Conservation (phyloP, 2,329 filamentous ascomycete species). For the Cladosporium sp. region DNA sequence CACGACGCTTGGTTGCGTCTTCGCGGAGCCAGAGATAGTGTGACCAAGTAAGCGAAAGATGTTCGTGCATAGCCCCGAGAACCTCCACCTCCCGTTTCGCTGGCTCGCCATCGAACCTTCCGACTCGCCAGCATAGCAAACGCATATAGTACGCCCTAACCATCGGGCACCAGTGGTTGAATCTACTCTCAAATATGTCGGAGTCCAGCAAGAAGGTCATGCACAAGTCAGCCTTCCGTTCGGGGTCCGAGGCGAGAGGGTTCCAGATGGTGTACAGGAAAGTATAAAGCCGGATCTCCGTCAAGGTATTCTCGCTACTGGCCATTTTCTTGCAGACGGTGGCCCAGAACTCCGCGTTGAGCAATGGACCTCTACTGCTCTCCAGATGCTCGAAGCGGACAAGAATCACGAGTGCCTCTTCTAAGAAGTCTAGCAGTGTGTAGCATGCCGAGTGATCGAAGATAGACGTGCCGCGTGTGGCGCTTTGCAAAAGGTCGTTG, state of each 20-base stretch:
- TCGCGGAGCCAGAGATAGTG: constrained; percentile 72
- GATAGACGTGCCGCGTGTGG: constrained; percentile 67
- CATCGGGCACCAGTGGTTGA: constrained; percentile 95
- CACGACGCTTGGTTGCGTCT: constrained; percentile 52
- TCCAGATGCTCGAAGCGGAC: constrained; percentile 52
- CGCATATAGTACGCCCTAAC: constrained; percentile 90
- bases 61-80: constrained; percentile 58
- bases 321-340: constrained; percentile 73
- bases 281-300: constrained; percentile 76
- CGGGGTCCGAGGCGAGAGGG: constrained; percentile 57
- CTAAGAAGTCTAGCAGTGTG: constrained; percentile 83
- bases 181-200: constrained; percentile 70
- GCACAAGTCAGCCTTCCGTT: constrained; percentile 64
- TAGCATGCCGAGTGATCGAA: constrained; percentile 82
- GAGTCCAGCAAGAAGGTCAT: constrained; percentile 69
- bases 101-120: constrained; percentile 63
- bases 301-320: constrained; percentile 79
- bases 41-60: constrained; percentile 68
- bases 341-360: constrained; percentile 83
- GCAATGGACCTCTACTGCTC: constrained; percentile 39
- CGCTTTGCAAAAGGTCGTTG: constrained; percentile 64
- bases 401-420: constrained; percentile 68
- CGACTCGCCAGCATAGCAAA: constrained; percentile 81
- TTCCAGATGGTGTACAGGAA: constrained; percentile 79
- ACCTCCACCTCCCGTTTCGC: constrained; percentile 46